Evolutionary conservation across 2,329 filamentous ascomycete genomes (phyloP), one percentile per base, ranked within the genome.

Genomic region (Neofusicoccum ribis): DNA sequence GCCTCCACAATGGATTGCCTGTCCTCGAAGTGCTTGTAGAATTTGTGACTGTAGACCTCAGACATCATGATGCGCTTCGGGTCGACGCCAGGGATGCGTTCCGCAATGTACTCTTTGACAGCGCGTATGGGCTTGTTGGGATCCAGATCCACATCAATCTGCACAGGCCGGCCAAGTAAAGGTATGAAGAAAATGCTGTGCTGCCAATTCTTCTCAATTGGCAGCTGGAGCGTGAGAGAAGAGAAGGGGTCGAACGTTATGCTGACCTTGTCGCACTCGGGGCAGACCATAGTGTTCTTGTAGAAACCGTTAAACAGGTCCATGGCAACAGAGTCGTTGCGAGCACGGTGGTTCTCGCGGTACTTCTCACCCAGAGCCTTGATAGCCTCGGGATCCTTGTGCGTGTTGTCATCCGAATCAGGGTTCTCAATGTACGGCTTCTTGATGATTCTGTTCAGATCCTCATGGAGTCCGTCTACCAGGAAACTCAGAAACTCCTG

Each of bases 201-300:
- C 66, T 82, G 84, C 90, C 92, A 97, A 50, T 92, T 85, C 69
- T 90, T 93, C 75, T 95, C 90, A 63, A 97, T 87, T 0, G 95
- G 95, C 39, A 99, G 82, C 65, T 96, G 95, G 27, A 99, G 82
- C 0, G 95, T 97, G 66, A 99, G 81, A 69, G 96, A 95, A 77
- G 93, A 97, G 83, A 96, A 99, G 0, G 95, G 95, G 75, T 99
- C 95, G 73, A 99, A 99, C 0, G 95, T 98, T 72, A 99, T 97
- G 85, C 93, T 97, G 78, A 98, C 91, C 80, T 98, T 99, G 70
- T 90, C 86, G 76, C 95, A 99, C 7, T 85, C 86, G 0, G 95
- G 95, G 74, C 95, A 99, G 68, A 95, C 90, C 68, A 99, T 86
- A 0, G 94, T 98, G 50, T 96, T 98, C 81, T 98, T 97, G 85